Base-by-base conservation (phyloP, 106 monocot species). In the Vanilla planifolia region DNA sequence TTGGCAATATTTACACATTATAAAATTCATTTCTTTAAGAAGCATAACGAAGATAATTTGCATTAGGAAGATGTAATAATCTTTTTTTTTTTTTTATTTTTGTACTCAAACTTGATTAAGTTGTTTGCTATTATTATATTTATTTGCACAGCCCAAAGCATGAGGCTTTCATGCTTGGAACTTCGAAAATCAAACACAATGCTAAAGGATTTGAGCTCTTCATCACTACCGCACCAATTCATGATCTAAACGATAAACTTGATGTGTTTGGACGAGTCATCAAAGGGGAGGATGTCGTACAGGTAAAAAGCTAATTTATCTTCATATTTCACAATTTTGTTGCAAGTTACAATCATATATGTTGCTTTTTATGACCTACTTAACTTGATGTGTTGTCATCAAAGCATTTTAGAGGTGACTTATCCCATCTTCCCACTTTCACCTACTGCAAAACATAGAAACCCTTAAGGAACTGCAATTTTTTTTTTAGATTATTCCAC, bases 161-260 rank as follows among this genome's bases (percentile, higher is more conserved):
- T 40, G 98, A 99, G 64, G 92, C 92, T 14, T 99, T 99, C 64
- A 85, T 99, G 98, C 66, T 99, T 70, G 98, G 98, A 70, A 99
- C 98, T 47, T 73, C 80, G 56, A 86, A 82, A 67, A 41, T 66
- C 19, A 80, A 75, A 51, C 47, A 61, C 11, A 74, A 82, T 44
- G 75, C 36, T 59, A 80, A 82, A 77, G 88, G 77, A 42, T 99
- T 99, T 71, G 88, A 92, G 66, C 63, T 99, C 44, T 88, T 99
- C 65, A 99, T 99, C 26, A 99, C 98, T 21, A 99, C 98, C 33
- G 88, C 92, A 36, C 98, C 92, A 62, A 88, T 99, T 52, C 80
- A 88, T 32, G 82, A 99, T 45, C 67, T 99, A 68, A 92, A 69
- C 69, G 92, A 99, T 58, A 92, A 91, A 51, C 76, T 99, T 63